Percentiles rank a stretch among this genome's conserved stretches.
These are phyloP conservation scores for Wickerhamiella kurtzmanii DNA, from an alignment of 805 yeast genomes.

Conservation along the genomic window DNA sequence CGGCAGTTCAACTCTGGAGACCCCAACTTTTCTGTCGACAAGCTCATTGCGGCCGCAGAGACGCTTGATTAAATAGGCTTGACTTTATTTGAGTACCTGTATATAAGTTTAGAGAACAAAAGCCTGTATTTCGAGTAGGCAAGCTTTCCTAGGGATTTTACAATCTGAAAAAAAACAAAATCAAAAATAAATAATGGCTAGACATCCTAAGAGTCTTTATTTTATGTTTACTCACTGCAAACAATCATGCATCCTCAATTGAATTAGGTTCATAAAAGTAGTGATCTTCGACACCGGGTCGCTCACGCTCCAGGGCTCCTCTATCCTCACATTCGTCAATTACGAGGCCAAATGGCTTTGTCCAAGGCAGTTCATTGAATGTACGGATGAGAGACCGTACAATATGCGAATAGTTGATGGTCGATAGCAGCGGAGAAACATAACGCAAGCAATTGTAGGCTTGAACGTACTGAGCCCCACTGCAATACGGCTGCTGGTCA, in stretches of 20 bases:
- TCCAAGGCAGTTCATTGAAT: neutral
- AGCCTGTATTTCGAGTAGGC: too few species aligned
- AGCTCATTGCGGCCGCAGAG: slow-evolving; percentile 58
- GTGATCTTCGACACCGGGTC: neutral
- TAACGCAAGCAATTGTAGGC: neutral
- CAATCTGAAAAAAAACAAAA: too few species aligned
- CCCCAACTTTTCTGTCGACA: slow-evolving; percentile 49
- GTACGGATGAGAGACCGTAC: neutral
- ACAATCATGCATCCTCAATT: too few species aligned
- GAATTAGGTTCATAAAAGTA: neutral
- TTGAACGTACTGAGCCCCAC: neutral
- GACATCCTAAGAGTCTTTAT: too few species aligned
- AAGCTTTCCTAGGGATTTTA: too few species aligned
- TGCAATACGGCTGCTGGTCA: neutral
- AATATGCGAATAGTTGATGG: neutral
- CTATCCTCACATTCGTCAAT: neutral
- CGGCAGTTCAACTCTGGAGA: slow-evolving; percentile 59
- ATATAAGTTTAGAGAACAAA: too few species aligned
- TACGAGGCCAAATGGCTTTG: neutral
- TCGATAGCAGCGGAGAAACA: neutral
- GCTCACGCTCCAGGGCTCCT: neutral
- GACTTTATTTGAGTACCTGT: too few species aligned
- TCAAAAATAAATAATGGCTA: too few species aligned
- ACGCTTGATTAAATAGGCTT: slow-evolving; percentile 37
- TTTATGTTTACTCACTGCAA: too few species aligned